phyloP scores from a whole-genome alignment of 75 land plant species.

The Pseudotsuga menziesii region DNA sequence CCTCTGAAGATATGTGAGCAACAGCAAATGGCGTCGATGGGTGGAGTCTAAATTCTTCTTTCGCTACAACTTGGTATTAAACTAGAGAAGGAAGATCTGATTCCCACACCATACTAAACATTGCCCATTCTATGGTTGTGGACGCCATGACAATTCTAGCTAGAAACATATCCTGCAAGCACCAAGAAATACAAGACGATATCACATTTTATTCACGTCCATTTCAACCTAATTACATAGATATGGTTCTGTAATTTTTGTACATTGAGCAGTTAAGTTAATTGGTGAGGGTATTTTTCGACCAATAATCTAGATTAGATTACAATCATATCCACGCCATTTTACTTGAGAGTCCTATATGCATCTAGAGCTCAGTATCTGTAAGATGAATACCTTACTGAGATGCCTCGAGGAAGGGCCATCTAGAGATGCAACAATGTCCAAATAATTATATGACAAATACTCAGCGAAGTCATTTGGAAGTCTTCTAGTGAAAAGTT shows the following conservation, averaged over 20 bases:
- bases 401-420: conserved; percentile 22
- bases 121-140: neutral
- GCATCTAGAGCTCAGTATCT: conserved; percentile 14
- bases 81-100: neutral
- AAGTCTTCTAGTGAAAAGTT: conserved; percentile 11
- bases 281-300: no score
- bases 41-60: conserved; percentile 12
- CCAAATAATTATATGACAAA: neutral
- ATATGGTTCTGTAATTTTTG: neutral
- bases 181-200: no score
- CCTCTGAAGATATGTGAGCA: neutral
- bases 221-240: no score
- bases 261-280: no score
- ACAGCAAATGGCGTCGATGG: neutral
- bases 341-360: no score
- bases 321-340: no score
- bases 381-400: conserved; percentile 7
- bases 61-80: conserved; percentile 2
- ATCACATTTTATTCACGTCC: no score
- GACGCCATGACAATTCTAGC: no score
- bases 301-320: no score
- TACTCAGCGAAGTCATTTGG: neutral
- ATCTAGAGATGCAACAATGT: conserved; percentile 14
- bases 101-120: neutral
- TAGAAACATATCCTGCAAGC: no score